phyloP scores from a whole-genome alignment of 1,139 yeast species.

The Waltiozyma sp. region DNA sequence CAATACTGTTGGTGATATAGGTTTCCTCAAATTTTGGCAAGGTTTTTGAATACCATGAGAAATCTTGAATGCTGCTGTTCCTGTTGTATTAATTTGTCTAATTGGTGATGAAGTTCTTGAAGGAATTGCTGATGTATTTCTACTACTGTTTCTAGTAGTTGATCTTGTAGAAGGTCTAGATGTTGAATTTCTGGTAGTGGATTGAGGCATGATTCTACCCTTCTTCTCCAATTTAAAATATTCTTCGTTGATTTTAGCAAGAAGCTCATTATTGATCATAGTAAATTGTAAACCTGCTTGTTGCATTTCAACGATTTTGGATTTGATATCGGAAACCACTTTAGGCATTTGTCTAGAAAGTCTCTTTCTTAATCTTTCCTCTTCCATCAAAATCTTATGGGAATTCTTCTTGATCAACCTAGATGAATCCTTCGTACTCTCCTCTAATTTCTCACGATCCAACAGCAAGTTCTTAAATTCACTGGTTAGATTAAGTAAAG shows the following conservation, averaged over 20 bases:
- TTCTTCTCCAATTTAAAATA: constrained; percentile 11
- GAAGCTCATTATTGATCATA: constrained; percentile 29
- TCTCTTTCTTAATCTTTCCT: constrained; percentile 64
- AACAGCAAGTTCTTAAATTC: constrained; percentile 43
- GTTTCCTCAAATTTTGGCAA: constrained; percentile 4
- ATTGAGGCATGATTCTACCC: constrained; percentile 12
- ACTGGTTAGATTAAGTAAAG: constrained; percentile 42
- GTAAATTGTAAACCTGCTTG: constrained; percentile 30
- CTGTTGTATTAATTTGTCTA: constrained; percentile 1
- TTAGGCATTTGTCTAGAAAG: constrained; percentile 59
- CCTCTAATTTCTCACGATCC: constrained; percentile 55
- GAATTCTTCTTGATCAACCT: constrained; percentile 68
- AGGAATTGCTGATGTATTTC: constrained; percentile 1
- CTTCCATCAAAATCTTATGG: constrained; percentile 67
- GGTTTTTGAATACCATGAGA: constrained; percentile 13
- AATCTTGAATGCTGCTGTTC: constrained; percentile 3
- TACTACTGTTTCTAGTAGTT: constrained; percentile 3
- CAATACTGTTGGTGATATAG: background rate
- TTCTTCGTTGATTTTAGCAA: constrained; percentile 31
- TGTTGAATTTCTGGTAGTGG: constrained; percentile 10
- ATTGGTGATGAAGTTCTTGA: constrained; percentile 7
- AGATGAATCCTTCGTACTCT: constrained; percentile 71
- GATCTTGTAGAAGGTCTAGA: constrained; percentile 10
- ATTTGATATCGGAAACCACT: constrained; percentile 40
- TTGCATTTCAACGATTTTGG: constrained; percentile 25